Evolutionary conservation across 176 grass and related monocot genomes (phyloP).

Genomic region (Hyparrhenia diplandra): DNA sequence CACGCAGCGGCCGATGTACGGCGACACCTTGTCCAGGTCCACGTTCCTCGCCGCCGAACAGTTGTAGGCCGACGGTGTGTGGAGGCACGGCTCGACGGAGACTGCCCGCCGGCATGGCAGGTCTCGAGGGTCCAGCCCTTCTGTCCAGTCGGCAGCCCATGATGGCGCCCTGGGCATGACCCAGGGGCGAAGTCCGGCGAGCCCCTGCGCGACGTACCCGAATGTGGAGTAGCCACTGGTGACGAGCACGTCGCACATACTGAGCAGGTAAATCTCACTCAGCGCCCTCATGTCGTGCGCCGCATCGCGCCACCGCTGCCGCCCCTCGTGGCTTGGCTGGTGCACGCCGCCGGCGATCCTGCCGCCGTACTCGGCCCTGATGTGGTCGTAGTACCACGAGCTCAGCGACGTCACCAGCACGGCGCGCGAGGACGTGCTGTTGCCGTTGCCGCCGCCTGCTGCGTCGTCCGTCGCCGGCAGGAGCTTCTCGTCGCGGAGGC

Average conservation of each 20-base stretch:
- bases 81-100: constrained; percentile 61
- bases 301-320: constrained; percentile 6
- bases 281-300: constrained; percentile 42
- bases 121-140: background rate
- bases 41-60: constrained; percentile 34
- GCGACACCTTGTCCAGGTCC: constrained; percentile 25
- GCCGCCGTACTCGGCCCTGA: constrained; percentile 28
- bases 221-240: constrained; percentile 40
- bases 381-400: constrained; percentile 29
- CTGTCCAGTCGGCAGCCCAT: constrained; percentile 18
- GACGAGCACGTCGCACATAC: constrained; percentile 35
- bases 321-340: constrained; percentile 54
- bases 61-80: constrained; percentile 42
- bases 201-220: constrained; percentile 48
- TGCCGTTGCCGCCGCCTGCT: background rate
- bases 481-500: constrained; percentile 34
- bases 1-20: constrained; percentile 46
- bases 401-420: constrained; percentile 41
- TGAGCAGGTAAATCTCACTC: constrained; percentile 42
- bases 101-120: constrained; percentile 21
- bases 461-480: background rate
- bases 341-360: constrained; percentile 16
- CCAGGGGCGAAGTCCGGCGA: constrained; percentile 45
- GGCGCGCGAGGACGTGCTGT: background rate
- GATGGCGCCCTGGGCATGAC: constrained; percentile 24